Base-by-base conservation (phyloP, 2,329 filamentous ascomycete species). In the Penicillium psychrosexuale region DNA sequence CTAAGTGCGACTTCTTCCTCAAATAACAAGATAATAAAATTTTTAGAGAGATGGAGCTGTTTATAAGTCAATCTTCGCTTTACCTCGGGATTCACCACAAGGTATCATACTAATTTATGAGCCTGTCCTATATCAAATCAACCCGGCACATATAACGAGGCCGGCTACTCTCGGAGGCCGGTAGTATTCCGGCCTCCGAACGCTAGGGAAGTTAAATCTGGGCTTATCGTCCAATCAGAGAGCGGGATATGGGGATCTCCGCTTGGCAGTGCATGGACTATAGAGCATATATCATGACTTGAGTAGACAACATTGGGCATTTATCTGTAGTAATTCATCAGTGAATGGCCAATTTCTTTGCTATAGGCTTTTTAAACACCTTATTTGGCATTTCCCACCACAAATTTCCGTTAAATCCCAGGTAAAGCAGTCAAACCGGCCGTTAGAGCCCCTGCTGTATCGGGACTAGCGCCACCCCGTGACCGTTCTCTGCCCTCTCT, bases 141-240 rank as follows among this genome's bases (percentile, higher is more conserved):
- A 5, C 44, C 51, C 5, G 13, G 28, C 17, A 19, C 28, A 49
- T 40, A 51, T 15, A 51, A 51, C 7, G n/a, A 45, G 59, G 51
- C 58, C 69, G 69, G 70, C 55, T 70, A 71, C 60, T 63, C 43
- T 52, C 70, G 70, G 70, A 75, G 72, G 72, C 72, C 72, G 72
- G 73, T 57, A 63, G 58, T 65, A 74, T 74, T 74, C 72, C 73
- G 73, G 73, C 72, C 73, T 73, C 66, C 55, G 66, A 58, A 60
- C 61, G 60, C 66, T 66, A 65, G 53, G 37, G 62, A 66, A 67
- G 60, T 52, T 56, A 61, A 70, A 54, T 42, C 42, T 19, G 31
- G 28, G 17, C 31, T 51, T 61, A 59, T 63, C 54, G 37, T 22
- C 67, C 60, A 69, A 70, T 69, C 33, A 63, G 11, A 38, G 8